Conservation (phyloP, 352 stramenopile genomes). For the Plasmopara muralis region DNA sequence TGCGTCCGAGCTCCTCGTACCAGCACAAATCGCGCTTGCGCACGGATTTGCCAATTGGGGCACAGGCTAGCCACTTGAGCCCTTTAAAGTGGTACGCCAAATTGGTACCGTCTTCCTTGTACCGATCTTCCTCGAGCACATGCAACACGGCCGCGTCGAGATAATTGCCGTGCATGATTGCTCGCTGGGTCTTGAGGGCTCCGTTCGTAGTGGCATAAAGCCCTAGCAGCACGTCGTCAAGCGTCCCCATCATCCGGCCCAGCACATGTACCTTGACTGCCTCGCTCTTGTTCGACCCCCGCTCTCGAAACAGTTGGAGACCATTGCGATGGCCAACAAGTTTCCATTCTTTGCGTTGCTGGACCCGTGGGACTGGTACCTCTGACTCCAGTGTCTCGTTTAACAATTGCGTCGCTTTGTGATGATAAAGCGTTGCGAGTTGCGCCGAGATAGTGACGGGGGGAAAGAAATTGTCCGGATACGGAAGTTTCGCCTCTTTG, state of each 20-base stretch:
- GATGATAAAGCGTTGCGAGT: slow-evolving; percentile 30
- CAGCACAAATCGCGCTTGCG: slow-evolving; percentile 65
- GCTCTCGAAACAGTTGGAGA: slow-evolving; percentile 52
- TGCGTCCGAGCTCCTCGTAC: slow-evolving; percentile 53
- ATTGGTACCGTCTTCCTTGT: slow-evolving; percentile 40
- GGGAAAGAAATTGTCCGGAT: slow-evolving; percentile 65
- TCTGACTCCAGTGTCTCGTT: slow-evolving; percentile 37
- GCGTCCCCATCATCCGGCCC: slow-evolving; percentile 38
- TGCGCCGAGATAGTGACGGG: slow-evolving; percentile 31
- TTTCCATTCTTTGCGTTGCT: slow-evolving; percentile 53
- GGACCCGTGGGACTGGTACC: slow-evolving; percentile 35
- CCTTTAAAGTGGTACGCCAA: slow-evolving; percentile 50
- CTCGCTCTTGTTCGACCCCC: slow-evolving; percentile 41
- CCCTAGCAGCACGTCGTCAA: slow-evolving; percentile 59
- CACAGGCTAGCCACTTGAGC: slow-evolving; percentile 55
- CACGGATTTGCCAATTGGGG: slow-evolving; percentile 40
- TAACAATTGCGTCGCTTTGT: slow-evolving; percentile 28
- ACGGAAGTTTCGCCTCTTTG: slow-evolving; percentile 57
- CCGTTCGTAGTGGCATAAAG: slow-evolving; percentile 43
- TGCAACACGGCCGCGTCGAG: slow-evolving; percentile 52
- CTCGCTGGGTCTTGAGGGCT: slow-evolving; percentile 50
- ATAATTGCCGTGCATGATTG: slow-evolving; percentile 55
- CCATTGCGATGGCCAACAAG: slow-evolving; percentile 43
- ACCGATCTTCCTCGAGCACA: slow-evolving; percentile 47
- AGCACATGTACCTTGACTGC: slow-evolving; percentile 43